phyloP scores from a whole-genome alignment of 1,139 yeast genomes.

The Lodderomyces elongisporus region DNA sequence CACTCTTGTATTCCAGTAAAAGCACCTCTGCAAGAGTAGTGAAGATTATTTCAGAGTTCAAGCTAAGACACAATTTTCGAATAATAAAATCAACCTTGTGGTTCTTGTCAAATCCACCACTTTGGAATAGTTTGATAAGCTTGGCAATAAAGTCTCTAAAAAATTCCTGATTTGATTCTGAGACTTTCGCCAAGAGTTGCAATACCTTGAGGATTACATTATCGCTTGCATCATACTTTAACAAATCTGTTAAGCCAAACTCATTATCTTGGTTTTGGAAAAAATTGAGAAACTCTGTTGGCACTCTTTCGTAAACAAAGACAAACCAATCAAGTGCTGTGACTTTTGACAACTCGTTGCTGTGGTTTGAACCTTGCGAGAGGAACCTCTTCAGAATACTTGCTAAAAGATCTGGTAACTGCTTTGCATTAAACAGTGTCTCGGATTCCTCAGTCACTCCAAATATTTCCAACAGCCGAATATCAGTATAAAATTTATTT shows the following conservation, averaged over 20 bases:
- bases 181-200: slow-evolving; percentile 71
- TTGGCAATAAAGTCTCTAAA: slow-evolving; percentile 74
- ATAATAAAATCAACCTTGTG: slow-evolving; percentile 79
- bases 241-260: slow-evolving; percentile 66
- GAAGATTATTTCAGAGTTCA: slow-evolving; percentile 80
- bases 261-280: slow-evolving; percentile 32
- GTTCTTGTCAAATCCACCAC: slow-evolving; percentile 26
- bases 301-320: slow-evolving; percentile 72
- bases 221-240: slow-evolving; percentile 84
- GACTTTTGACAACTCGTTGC: slow-evolving; percentile 72
- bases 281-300: slow-evolving; percentile 53
- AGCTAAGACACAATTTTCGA: slow-evolving; percentile 74
- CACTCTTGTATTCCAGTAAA: slow-evolving; percentile 4
- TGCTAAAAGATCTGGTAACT: slow-evolving; percentile 31
- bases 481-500: slow-evolving; percentile 13
- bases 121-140: slow-evolving; percentile 62
- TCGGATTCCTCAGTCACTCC: slow-evolving; percentile 38
- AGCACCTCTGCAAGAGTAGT: slow-evolving; percentile 76
- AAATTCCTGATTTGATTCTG: slow-evolving; percentile 75
- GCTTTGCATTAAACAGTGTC: slow-evolving; percentile 38
- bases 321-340: slow-evolving; percentile 91
- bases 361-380: slow-evolving; percentile 16
- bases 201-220: slow-evolving; percentile 77
- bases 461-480: slow-evolving; percentile 11
- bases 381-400: slow-evolving; percentile 36